Evolutionary conservation across 495 filamentous ascomycete species (phyloP).

Genomic region (Aspergillus egyptiacus): DNA sequence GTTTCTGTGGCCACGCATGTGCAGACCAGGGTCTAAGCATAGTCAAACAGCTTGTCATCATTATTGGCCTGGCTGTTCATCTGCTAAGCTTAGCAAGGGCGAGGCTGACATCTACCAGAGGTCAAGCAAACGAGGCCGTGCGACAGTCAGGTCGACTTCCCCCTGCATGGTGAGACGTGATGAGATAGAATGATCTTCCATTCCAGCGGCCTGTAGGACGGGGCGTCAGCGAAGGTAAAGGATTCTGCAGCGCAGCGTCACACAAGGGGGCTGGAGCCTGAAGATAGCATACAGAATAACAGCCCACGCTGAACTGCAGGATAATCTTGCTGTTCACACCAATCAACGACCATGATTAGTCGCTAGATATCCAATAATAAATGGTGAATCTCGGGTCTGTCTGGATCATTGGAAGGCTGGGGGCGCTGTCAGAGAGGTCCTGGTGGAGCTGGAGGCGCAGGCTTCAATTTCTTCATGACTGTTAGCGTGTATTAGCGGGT

Average conservation of each 20-base stretch:
- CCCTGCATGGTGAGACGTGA: not conserved
- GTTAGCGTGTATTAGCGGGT: not conserved
- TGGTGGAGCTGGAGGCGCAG: constrained; percentile 1
- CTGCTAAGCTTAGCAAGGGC: not conserved
- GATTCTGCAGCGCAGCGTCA: not conserved
- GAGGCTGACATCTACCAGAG: not conserved
- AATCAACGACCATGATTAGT: constrained; percentile 1
- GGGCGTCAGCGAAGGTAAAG: not conserved
- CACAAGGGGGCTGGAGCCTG: not conserved
- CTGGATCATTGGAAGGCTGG: no score
- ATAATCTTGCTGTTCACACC: not conserved
- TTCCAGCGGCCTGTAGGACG: not conserved
- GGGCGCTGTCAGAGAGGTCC: not conserved
- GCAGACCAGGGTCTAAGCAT: not conserved
- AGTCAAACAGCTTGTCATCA: no score
- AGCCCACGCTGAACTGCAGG: not conserved
- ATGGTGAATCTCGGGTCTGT: no score
- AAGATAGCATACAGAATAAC: not conserved
- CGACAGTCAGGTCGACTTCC: no score
- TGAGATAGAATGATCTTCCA: not conserved
- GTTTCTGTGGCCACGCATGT: no score
- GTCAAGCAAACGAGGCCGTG: no score
- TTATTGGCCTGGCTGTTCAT: no score
- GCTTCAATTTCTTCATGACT: not conserved
- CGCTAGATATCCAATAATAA: not conserved